Conservation (phyloP, 208 protist species). For the Trichomonas tenax region DNA sequence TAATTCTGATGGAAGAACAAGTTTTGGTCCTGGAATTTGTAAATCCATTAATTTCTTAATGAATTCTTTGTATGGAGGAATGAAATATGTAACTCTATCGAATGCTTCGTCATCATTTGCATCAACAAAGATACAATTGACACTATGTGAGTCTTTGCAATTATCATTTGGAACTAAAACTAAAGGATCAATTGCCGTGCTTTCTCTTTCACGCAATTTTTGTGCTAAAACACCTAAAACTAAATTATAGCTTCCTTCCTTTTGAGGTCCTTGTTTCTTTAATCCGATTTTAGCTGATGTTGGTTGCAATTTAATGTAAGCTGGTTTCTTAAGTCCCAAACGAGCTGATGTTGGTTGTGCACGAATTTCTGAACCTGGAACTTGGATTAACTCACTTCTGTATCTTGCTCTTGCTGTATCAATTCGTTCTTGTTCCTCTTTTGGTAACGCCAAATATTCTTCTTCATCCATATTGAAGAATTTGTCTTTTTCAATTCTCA, state of each 20-base stretch:
- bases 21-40: background rate
- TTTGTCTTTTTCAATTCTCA: background rate
- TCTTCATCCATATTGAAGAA: background rate
- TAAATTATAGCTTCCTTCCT: background rate
- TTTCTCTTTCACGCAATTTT: background rate
- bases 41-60: background rate
- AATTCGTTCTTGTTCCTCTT: background rate
- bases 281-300: background rate
- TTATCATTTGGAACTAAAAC: background rate
- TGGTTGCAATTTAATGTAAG: background rate
- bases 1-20: background rate
- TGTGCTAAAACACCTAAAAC: background rate
- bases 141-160: background rate
- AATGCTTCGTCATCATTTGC: background rate
- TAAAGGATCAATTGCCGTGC: background rate
- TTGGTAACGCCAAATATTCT: background rate
- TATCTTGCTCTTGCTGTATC: background rate
- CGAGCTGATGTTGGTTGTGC: background rate
- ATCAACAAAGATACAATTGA: background rate
- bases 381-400: background rate
- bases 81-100: background rate
- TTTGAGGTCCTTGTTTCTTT: background rate
- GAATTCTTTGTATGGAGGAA: background rate
- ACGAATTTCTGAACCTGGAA: too few species aligned
- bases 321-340: background rate